These are phyloP conservation scores for Taxillus chinensis DNA, from an alignment of 164 flowering plant species.

Conservation along the genomic window DNA sequence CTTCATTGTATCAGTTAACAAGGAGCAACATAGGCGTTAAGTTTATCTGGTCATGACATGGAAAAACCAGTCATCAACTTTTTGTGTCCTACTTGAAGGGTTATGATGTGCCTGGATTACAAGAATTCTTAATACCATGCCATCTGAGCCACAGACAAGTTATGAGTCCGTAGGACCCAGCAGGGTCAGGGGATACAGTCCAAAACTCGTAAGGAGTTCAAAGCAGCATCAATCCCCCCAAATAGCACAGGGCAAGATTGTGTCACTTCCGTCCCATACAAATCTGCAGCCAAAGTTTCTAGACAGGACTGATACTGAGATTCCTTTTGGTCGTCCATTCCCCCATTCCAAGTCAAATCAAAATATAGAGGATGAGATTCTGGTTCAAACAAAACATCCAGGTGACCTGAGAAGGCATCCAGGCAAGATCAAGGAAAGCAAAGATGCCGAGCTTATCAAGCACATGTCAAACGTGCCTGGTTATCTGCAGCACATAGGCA, in stretches of 20 bases:
- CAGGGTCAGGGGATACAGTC: constrained; percentile 16
- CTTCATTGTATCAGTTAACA: background rate
- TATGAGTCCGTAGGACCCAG: constrained; percentile 6
- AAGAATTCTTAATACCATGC: constrained; percentile 1
- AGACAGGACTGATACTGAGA: constrained; percentile 20
- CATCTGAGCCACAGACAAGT: constrained; percentile 2
- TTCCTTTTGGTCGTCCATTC: constrained; percentile 7
- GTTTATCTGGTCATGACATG: background rate
- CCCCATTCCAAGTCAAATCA: constrained; percentile 4
- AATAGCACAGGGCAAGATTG: constrained; percentile 17
- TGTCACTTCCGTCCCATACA: constrained; percentile 5
- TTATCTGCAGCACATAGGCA: constrained; percentile 48
- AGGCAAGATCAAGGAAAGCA: constrained; percentile 12
- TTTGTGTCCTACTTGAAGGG: background rate
- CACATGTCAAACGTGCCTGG: constrained; percentile 80
- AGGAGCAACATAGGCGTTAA: background rate
- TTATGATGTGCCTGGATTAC: constrained; percentile 3
- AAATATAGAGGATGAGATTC: constrained; percentile 10
- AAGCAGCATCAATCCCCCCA: constrained; percentile 14
- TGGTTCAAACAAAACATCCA: constrained; percentile 16
- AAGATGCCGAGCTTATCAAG: constrained; percentile 65
- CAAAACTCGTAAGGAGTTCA: constrained; percentile 22
- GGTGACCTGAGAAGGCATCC: constrained; percentile 16
- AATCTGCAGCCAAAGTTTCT: constrained; percentile 13
- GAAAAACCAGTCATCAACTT: constrained; percentile 3